Evolutionary conservation across 2,329 filamentous ascomycete species (phyloP).

Genomic region (Aaosphaeria pasadenensis): DNA sequence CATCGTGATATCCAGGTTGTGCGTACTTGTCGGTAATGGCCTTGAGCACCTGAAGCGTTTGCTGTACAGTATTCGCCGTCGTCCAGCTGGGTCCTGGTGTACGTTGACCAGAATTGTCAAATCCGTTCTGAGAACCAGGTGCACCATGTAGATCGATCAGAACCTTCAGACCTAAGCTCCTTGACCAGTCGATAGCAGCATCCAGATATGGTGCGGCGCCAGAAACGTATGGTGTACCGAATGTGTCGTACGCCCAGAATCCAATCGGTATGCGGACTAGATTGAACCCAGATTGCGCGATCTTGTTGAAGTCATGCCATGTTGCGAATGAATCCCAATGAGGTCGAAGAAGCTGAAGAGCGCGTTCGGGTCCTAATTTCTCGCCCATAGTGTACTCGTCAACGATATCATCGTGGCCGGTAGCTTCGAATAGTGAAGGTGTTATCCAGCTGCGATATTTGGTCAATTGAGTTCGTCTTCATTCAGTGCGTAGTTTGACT

Average conservation of each 20-base stretch:
- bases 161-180: slow-evolving; percentile 52
- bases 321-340: slow-evolving; percentile 54
- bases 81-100: slow-evolving; percentile 45
- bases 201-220: slow-evolving; percentile 55
- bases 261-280: slow-evolving; percentile 58
- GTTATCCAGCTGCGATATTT: slow-evolving; percentile 50
- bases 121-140: slow-evolving; percentile 59
- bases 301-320: slow-evolving; percentile 55
- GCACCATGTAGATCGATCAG: slow-evolving; percentile 59
- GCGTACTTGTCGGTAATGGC: slow-evolving; percentile 59
- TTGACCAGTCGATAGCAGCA: slow-evolving; percentile 56
- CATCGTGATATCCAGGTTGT: slow-evolving; percentile 51
- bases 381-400: slow-evolving; percentile 54
- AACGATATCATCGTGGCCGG: slow-evolving; percentile 35
- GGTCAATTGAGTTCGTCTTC: background rate
- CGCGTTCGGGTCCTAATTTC: slow-evolving; percentile 47
- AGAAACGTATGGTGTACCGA: slow-evolving; percentile 48
- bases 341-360: slow-evolving; percentile 43
- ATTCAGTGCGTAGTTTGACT: slow-evolving; percentile 7
- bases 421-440: slow-evolving; percentile 52
- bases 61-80: slow-evolving; percentile 46
- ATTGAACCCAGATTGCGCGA: slow-evolving; percentile 57
- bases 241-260: slow-evolving; percentile 58
- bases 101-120: slow-evolving; percentile 59
- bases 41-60: slow-evolving; percentile 56